These are phyloP conservation scores for Argentina anserina DNA, from an alignment of 306 rosid genomes.

Conservation along the genomic window DNA sequence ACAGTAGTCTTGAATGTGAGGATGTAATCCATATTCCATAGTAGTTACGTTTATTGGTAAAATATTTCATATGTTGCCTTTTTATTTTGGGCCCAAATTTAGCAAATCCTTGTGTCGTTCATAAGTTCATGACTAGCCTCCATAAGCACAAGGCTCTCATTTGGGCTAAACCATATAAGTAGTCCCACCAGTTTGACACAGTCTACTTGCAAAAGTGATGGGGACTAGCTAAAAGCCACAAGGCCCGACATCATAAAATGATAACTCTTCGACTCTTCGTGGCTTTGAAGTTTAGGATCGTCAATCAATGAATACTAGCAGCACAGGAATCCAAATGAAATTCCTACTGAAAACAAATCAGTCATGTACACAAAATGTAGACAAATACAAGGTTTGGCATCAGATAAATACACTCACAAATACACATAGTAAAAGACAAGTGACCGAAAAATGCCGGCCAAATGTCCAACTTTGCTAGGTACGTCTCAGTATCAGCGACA, in stretches of 20 bases:
- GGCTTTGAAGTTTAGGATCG: background rate
- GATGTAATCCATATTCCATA: too few species aligned
- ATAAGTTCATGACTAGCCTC: background rate
- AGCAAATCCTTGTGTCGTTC: too few species aligned
- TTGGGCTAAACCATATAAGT: background rate
- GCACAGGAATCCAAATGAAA: background rate
- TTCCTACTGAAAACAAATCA: background rate
- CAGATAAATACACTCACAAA: constrained; percentile 5
- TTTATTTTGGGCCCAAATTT: too few species aligned
- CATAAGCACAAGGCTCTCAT: background rate
- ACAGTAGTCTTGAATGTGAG: too few species aligned
- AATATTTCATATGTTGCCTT: too few species aligned
- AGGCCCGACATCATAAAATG: background rate
- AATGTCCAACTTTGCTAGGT: constrained; percentile 9
- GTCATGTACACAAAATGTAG: background rate
- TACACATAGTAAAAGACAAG: constrained; percentile 29
- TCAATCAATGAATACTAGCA: background rate
- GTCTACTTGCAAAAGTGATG: background rate
- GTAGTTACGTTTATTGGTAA: too few species aligned
- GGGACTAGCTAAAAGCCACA: background rate
- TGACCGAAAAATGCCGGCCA: constrained; percentile 35
- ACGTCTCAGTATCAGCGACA: background rate
- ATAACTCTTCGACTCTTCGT: background rate
- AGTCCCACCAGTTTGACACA: background rate
- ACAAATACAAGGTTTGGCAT: background rate